These are phyloP conservation scores for Calycina herbarum DNA, from an alignment of 2,329 filamentous ascomycete species.

Conservation along the genomic window DNA sequence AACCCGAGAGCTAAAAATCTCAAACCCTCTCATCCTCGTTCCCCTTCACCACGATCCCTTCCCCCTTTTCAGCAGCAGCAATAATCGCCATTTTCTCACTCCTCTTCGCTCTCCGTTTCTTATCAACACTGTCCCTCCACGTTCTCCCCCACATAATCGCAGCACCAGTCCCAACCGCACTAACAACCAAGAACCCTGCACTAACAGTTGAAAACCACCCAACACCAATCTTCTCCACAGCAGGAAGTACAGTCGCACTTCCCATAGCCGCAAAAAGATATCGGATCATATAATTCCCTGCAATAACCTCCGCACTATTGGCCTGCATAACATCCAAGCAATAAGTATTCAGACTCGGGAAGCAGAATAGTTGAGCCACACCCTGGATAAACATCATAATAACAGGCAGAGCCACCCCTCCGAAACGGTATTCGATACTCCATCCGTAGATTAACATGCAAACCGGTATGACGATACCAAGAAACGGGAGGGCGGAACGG, in stretches of 20 bases:
- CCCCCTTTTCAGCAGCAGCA: slow-evolving; percentile 9
- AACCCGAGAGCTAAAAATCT: background rate
- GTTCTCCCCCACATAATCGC: slow-evolving; percentile 31
- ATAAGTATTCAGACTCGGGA: slow-evolving; percentile 76
- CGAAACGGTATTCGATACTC: slow-evolving; percentile 50
- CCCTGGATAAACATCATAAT: slow-evolving; percentile 75
- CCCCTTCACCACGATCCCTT: slow-evolving; percentile 10
- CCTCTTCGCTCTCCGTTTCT: slow-evolving; percentile 44
- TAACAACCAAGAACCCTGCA: slow-evolving; percentile 53
- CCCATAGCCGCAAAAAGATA: slow-evolving; percentile 74
- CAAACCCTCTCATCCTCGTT: slow-evolving; percentile 24
- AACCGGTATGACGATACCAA: slow-evolving; percentile 57
- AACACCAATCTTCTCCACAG: slow-evolving; percentile 71
- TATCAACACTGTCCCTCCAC: slow-evolving; percentile 51
- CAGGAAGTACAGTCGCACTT: slow-evolving; percentile 71
- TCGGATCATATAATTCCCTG: slow-evolving; percentile 76
- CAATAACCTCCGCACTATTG: slow-evolving; percentile 70
- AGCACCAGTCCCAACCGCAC: slow-evolving; percentile 25
- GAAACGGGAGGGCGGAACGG: slow-evolving; percentile 56
- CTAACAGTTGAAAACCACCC: slow-evolving; percentile 79
- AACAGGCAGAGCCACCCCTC: slow-evolving; percentile 61
- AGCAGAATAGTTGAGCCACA: slow-evolving; percentile 72
- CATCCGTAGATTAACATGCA: slow-evolving; percentile 72
- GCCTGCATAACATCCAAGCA: slow-evolving; percentile 80
- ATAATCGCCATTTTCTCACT: background rate